Conservation (phyloP, 805 yeast species). For the Kregervanrija fluxuum region DNA sequence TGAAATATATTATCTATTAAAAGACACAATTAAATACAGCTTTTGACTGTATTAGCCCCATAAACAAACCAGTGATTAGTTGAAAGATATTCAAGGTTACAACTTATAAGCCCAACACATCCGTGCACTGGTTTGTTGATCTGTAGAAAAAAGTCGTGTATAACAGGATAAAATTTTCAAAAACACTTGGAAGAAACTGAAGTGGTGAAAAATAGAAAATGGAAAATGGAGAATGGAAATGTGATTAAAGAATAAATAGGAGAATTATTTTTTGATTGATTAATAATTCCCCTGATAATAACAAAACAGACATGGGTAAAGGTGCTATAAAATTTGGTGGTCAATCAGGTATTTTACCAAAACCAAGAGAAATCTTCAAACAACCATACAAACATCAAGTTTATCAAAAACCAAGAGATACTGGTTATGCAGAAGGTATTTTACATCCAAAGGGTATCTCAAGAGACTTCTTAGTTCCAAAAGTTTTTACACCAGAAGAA, state of each 20-base stretch:
- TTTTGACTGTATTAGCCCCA: too few species aligned
- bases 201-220: too few species aligned
- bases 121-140: too few species aligned
- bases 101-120: too few species aligned
- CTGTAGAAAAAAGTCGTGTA: too few species aligned
- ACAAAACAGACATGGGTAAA: constrained; percentile 35
- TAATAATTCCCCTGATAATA: neutral
- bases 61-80: too few species aligned
- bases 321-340: constrained; percentile 46
- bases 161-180: too few species aligned
- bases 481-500: constrained; percentile 51
- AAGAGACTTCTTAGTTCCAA: constrained; percentile 47
- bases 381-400: constrained; percentile 51
- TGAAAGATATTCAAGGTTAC: too few species aligned
- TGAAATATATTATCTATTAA: too few species aligned
- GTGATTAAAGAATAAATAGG: neutral
- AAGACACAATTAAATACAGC: too few species aligned
- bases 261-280: neutral
- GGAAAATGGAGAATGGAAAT: neutral
- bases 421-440: constrained; percentile 67
- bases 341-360: constrained; percentile 79
- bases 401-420: constrained; percentile 40
- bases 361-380: constrained; percentile 67
- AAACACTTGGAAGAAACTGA: too few species aligned
- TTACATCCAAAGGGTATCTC: constrained; percentile 58